A percentile compares a stretch with the other conserved stretches of the same genome.
Evolutionary conservation across 352 stramenopile genomes (phyloP).

Genomic region (Pythium aquatile): DNA sequence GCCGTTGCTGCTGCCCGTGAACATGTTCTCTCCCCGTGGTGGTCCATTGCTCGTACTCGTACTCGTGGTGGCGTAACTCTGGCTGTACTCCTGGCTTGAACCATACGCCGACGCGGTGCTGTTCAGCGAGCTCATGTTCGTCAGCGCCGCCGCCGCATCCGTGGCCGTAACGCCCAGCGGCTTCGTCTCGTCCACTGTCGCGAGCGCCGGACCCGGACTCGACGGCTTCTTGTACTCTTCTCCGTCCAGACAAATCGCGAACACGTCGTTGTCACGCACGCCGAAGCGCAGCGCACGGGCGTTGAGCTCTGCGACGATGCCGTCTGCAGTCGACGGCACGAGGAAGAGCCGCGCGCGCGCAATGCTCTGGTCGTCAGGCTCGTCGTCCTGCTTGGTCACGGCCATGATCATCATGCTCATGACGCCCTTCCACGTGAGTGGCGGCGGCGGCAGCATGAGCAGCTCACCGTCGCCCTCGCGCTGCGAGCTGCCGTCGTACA

Average conservation of each 20-base stretch:
- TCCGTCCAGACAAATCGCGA: conserved; percentile 64
- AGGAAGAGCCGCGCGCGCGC: conserved; percentile 62
- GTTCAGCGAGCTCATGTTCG: conserved; percentile 8
- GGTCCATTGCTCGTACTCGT: conserved; percentile 3
- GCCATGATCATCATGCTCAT: conserved; percentile 63
- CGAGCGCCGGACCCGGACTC: neutral
- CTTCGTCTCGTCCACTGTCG: neutral
- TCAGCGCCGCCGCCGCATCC: conserved; percentile 16
- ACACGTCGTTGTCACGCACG: conserved; percentile 75
- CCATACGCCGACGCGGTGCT: neutral
- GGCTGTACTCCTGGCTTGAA: conserved; percentile 12
- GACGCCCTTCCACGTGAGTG: conserved; percentile 66
- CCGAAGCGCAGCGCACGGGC: conserved; percentile 70
- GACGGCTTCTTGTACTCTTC: conserved; percentile 52
- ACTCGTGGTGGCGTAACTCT: conserved; percentile 6
- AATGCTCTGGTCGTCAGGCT: conserved; percentile 40
- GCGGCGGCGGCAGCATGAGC: conserved; percentile 58
- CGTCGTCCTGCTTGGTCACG: conserved; percentile 45
- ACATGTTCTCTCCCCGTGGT: conserved; percentile 1
- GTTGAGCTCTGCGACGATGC: conserved; percentile 71
- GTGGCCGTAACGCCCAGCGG: neutral
- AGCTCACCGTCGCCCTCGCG: conserved; percentile 64
- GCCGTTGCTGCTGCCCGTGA: neutral
- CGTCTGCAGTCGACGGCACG: conserved; percentile 49
- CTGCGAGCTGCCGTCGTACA: conserved; percentile 54